Evolutionary conservation across 345 rosid species (phyloP).

Genomic region (Populus deltoides): DNA sequence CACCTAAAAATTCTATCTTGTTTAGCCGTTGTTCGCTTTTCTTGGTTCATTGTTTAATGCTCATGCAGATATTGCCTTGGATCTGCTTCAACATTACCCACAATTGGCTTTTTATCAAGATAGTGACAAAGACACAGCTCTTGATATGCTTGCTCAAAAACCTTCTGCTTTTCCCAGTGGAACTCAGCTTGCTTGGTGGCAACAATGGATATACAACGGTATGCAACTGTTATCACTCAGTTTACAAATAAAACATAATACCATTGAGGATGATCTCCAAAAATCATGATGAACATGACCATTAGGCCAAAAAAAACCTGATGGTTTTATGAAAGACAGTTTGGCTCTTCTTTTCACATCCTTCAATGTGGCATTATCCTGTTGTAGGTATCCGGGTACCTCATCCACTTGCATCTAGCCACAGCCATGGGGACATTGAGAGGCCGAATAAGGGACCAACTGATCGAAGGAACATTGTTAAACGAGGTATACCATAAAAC

Average conservation of each 20-base stretch:
- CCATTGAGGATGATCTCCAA: too few species aligned
- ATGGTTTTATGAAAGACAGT: too few species aligned
- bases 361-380: background rate
- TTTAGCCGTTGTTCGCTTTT: background rate
- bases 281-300: background rate
- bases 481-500: conserved; percentile 9
- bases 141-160: conserved; percentile 55
- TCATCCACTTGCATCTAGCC: background rate
- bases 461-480: background rate
- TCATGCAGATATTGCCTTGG: conserved; percentile 59
- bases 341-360: background rate
- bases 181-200: conserved; percentile 47
- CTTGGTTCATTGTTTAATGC: background rate
- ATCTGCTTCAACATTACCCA: conserved; percentile 45
- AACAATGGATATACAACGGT: conserved; percentile 56
- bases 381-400: conserved; percentile 21
- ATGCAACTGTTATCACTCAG: conserved; percentile 4
- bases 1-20: background rate
- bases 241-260: background rate
- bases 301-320: background rate
- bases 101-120: conserved; percentile 49
- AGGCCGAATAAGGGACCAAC: conserved; percentile 3
- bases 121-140: conserved; percentile 55
- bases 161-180: conserved; percentile 69
- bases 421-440: conserved; percentile 16